Evolutionary conservation across 1,284 basidiomycete species (phyloP), one percentile per base, ranked within the genome.

Genomic region (Fomitopsis schrenkii): DNA sequence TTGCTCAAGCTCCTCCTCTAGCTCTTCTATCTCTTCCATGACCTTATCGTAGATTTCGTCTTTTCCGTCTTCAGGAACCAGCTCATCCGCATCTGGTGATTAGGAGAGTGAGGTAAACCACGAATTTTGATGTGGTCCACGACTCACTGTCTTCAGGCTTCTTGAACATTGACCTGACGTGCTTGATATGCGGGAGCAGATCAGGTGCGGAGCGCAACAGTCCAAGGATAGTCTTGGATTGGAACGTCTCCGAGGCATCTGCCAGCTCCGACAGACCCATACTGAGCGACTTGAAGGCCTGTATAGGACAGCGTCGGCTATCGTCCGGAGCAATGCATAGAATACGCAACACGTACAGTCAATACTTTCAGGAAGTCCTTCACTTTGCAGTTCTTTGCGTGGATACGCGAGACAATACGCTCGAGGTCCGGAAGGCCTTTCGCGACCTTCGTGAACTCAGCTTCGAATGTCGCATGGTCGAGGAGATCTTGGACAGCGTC

Each of bases 401-500:
- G 96, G 59, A 98, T 91, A 44, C 96, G 90, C 8, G 94, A 95
- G 5, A 98, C 88, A 61, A 97, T 86, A 33, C 96, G 91, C 73
- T 98, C 96, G 4, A 98, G 83, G 74, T 98, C 96, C 9, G 95
- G 95, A 12, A 97, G 75, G 19, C 89, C 87, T 72, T 92, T 95
- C 7, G 86, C 87, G 28, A 94, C 75, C 55, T 83, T 81, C 22
- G 81, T 83, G 72, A 97, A 98, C 1, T 86, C 82, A 3, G 80
- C 79, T 67, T 91, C 88, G 70, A 95, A 96, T 0, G 81, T 83
- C 0, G 84, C 85, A 65, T 94, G 84, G 36, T 84, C 78, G 71
- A 98, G 86, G 48, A 98, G 81, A 70, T 95, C 94, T 68, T 97
- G 82, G 1, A 98, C 93, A 5, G 95, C 95, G 71, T 98, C 95